phyloP scores from a whole-genome alignment of 2,329 filamentous ascomycete species.

The Cladosporium velox region DNA sequence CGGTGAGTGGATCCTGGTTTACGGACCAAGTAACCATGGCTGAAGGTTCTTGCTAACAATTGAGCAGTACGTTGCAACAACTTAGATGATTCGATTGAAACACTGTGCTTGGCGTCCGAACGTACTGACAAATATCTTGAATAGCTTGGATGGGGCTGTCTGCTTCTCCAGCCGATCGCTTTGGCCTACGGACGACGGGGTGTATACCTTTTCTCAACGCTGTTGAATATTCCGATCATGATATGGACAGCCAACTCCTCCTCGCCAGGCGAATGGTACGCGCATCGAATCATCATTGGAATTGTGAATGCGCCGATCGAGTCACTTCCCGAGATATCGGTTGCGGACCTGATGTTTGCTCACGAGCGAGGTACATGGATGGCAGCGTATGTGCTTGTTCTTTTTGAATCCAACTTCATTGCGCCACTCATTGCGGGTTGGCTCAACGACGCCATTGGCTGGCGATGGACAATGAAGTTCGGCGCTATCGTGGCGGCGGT shows the following conservation, averaged over 20 bases:
- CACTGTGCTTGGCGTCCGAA: neutral
- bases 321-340: slow-evolving; percentile 45
- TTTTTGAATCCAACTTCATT: slow-evolving; percentile 30
- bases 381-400: slow-evolving; percentile 31
- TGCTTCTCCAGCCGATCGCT: slow-evolving; percentile 57
- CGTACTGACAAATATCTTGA: neutral
- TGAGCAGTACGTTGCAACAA: neutral
- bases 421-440: slow-evolving; percentile 53
- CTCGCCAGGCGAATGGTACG: slow-evolving; percentile 50
- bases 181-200: slow-evolving; percentile 54
- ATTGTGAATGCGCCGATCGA: slow-evolving; percentile 53
- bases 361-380: slow-evolving; percentile 35
- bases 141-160: slow-evolving; percentile 45
- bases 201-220: slow-evolving; percentile 48
- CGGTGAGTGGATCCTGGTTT: slow-evolving; percentile 25
- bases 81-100: neutral
- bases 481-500: slow-evolving; percentile 56
- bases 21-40: neutral
- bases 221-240: slow-evolving; percentile 43
- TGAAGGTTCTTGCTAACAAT: neutral
- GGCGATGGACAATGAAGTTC: slow-evolving; percentile 54
- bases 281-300: slow-evolving; percentile 50
- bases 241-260: slow-evolving; percentile 50
- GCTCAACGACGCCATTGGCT: slow-evolving; percentile 51
- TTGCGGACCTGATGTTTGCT: slow-evolving; percentile 34